Base-by-base conservation (phyloP, 805 yeast genomes). In the Spencermartinsiella europaea region DNA sequence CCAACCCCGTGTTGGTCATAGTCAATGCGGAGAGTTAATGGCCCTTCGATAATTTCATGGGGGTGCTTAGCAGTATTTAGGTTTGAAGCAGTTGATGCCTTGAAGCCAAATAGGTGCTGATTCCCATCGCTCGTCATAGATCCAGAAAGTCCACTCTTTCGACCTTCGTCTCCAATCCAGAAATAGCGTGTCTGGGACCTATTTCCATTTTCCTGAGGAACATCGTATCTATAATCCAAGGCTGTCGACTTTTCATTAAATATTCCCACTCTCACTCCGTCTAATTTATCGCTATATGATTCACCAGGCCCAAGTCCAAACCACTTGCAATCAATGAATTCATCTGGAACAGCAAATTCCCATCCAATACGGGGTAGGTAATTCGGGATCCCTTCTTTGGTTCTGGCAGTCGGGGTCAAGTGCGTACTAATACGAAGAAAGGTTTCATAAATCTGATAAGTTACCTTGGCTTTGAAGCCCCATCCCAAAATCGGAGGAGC, bases 301-400 rank as follows among this genome's bases (percentile, higher is more conserved):
- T 66, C 70, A 10, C 62, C 66, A 1, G 70, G 70, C 3, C 70
- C 70, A 15, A 61, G 39, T 3, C 70, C 70, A 34, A 64, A 61
- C 69, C 68, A 66, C 22, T 34, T 43, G 5, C 53, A 61, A 12
- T 22, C 34, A 20, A 47, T 49, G 12, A 56, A 16, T 8, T 43
- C 38, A 1, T 52, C 49, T 3, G 62, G 56, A 7, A 63, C 25
- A 3, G 45, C 33, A 33, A 63, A 58, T 40, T 65, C 67, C 50
- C 58, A 57, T 12, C 70, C 70, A 4, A 66, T 43, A 17, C 70
- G 51, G 17, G 70, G 69, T 5, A 66, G 35, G 56, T 49, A 34
- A 50, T 41, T 10, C 61, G 68, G 41, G 55, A 38, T 38, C 36
- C 31, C 21, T 14, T 20, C 25, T 19, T 25, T 15, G 2, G 22